Percentiles rank a stretch among this genome's conserved stretches.
phyloP scores from a whole-genome alignment of 495 filamentous ascomycete genomes.

The Tuber umbilicatum region DNA sequence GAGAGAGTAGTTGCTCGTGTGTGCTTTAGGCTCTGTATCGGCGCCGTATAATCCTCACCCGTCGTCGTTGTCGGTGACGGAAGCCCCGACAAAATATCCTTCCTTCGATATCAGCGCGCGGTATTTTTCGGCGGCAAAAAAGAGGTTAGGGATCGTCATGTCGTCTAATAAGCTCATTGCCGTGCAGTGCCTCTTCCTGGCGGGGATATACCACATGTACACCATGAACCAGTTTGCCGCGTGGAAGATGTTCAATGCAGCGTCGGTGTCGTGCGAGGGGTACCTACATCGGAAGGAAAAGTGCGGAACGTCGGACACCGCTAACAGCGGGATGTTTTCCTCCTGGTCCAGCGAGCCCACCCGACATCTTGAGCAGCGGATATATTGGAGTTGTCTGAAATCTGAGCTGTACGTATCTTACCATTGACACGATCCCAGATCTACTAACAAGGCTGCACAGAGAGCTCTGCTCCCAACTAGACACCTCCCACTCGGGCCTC shows the following conservation, averaged over 20 bases:
- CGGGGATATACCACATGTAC: conserved; percentile 41
- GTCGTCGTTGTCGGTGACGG: conserved; percentile 16
- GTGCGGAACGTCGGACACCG: conserved; percentile 11
- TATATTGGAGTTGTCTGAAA: conserved; percentile 40
- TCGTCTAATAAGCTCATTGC: conserved; percentile 38
- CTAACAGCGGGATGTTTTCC: conserved; percentile 10
- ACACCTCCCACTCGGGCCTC: conserved; percentile 35
- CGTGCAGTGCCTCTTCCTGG: conserved; percentile 39
- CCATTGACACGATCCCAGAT: neutral
- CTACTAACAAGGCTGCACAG: conserved; percentile 4
- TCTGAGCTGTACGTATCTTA: conserved; percentile 35
- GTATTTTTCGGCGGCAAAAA: conserved; percentile 36
- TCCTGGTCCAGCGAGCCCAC: conserved; percentile 30
- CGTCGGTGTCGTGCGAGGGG: conserved; percentile 39
- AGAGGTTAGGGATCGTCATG: conserved; percentile 33
- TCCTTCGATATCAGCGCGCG: conserved; percentile 28
- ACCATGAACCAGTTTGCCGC: conserved; percentile 39
- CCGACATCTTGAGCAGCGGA: conserved; percentile 34
- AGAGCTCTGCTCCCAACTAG: conserved; percentile 37
- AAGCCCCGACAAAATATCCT: conserved; percentile 28
- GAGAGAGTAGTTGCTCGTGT: conserved; percentile 32
- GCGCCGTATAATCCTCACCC: conserved; percentile 31
- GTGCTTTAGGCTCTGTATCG: conserved; percentile 36
- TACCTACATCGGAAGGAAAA: conserved; percentile 36
- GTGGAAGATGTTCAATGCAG: conserved; percentile 41